Percentiles rank a stretch among this genome's conserved stretches.
These are phyloP conservation scores for Erodium moschatum DNA, from an alignment of 441 rosid genomes.

Conservation along the genomic window DNA sequence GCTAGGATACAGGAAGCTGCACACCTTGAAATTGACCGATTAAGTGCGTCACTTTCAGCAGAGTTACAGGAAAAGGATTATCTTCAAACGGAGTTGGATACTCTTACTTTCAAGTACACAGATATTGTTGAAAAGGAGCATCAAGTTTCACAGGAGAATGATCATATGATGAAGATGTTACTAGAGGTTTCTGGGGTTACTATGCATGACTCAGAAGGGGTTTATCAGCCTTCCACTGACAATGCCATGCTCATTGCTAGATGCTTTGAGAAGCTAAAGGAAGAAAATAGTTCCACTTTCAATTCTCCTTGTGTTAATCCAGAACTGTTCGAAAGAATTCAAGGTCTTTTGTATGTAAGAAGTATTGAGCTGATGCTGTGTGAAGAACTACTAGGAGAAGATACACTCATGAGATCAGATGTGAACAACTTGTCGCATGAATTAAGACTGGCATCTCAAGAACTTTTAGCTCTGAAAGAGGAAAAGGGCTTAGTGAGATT, in stretches of 20 bases:
- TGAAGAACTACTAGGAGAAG: conserved; percentile 59
- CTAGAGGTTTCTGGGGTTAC: conserved; percentile 50
- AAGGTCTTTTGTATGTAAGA: conserved; percentile 56
- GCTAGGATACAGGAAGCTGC: conserved; percentile 37
- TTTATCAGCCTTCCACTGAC: conserved; percentile 33
- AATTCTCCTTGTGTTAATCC: conserved; percentile 28
- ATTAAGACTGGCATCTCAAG: conserved; percentile 32
- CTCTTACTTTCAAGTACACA: conserved; percentile 33
- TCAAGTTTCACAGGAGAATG: conserved; percentile 45
- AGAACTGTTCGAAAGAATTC: conserved; percentile 49
- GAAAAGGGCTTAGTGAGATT: background rate
- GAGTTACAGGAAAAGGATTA: conserved; percentile 63
- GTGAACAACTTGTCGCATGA: conserved; percentile 33
- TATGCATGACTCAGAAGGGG: conserved; percentile 29
- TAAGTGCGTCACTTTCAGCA: conserved; percentile 44
- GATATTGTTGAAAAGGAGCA: conserved; percentile 36
- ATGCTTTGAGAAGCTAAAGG: conserved; percentile 51
- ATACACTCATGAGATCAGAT: conserved; percentile 39
- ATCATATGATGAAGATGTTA: conserved; percentile 43
- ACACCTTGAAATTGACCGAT: conserved; percentile 38
- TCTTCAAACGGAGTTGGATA: conserved; percentile 41
- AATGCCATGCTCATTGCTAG: conserved; percentile 36
- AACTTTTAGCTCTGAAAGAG: conserved; percentile 33
- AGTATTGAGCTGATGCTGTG: conserved; percentile 52
- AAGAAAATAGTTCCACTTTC: conserved; percentile 30